Evolutionary conservation across 257 asterid species (phyloP), one percentile per base, ranked within the genome.

Genomic region (Leptodermis oblonga): DNA sequence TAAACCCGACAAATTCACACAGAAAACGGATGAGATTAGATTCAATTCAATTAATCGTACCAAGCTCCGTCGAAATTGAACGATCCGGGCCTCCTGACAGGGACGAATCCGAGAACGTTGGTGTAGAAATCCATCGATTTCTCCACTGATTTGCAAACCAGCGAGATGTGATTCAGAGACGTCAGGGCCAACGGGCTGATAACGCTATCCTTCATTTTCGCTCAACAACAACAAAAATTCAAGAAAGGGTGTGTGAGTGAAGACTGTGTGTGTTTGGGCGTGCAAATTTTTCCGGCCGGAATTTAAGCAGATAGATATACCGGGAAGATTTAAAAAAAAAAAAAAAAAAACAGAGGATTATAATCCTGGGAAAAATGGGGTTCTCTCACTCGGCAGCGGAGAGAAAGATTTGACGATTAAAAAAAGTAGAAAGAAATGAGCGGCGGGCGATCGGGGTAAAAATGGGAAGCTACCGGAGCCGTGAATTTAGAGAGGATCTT

Each of bases 41-140:
- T n/a, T n/a, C n/a, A n/a, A n/a, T n/a, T n/a, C n/a, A n/a, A n/a
- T n/a, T 12, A 13, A 25, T 74, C 1, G 58, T 85, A 94, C 99
- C 99, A 94, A 6, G 99, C 97, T 25, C 99, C 97, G 67, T 86
- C 84, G 64, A 94, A 94, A 45, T 91, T 77, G 63, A 94, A 84
- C 0, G 99, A 91, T n/a, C 94, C 91, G 20, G 97, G 99, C 78
- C 97, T 84, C 52, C 97, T 65, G 6, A 94, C 89, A 3, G 96
- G 97, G 13, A 86, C 80, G 71, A 94, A 94, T 0, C 99, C 99
- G 52, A 94, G 97, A 73, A 94, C 81, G 52, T 83, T 75, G 56
- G 85, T 86, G 70, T 94, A 94, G 54, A 94, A 94, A 63, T 82
- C 67, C 58, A 85, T 82, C 18, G 99, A 94, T 74, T 94, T 79